phyloP scores from a whole-genome alignment of 306 rosid species.

The Prunus mira region DNA sequence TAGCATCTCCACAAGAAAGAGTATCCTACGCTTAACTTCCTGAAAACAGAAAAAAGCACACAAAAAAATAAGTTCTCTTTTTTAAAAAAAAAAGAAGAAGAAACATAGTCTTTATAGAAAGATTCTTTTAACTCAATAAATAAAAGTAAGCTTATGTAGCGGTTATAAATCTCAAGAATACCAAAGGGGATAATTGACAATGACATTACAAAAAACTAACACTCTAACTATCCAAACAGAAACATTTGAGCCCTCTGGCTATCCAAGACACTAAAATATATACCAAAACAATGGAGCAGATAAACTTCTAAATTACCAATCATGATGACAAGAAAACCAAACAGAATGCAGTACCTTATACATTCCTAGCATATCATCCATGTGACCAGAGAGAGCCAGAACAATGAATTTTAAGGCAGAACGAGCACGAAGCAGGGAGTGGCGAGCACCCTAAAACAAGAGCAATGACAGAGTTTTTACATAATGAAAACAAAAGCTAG shows the following conservation, averaged over 20 bases:
- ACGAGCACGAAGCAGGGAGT: slow-evolving; percentile 59
- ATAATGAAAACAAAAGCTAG: not conserved
- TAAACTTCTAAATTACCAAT: not conserved
- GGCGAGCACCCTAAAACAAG: slow-evolving; percentile 58
- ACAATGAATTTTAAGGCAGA: slow-evolving; percentile 80
- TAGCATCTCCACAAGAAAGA: slow-evolving; percentile 91
- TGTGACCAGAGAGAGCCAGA: slow-evolving; percentile 88
- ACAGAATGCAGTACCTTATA: slow-evolving; percentile 57
- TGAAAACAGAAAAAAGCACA: slow-evolving; percentile 26
- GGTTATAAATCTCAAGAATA: not conserved
- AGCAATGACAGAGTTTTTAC: not conserved
- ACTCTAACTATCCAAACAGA: not conserved
- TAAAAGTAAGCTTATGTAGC: slow-evolving; percentile 7
- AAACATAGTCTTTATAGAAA: not conserved
- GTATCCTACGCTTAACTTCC: slow-evolving; percentile 84
- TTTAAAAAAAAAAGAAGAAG: too few species aligned
- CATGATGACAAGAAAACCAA: not conserved
- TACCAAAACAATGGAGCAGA: not conserved
- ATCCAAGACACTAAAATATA: not conserved
- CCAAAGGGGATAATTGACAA: not conserved
- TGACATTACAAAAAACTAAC: not conserved
- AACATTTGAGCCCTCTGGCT: not conserved
- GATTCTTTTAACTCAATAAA: slow-evolving; percentile 13
- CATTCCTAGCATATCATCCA: slow-evolving; percentile 80
- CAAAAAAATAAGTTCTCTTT: not conserved